Conservation (phyloP, 345 rosid genomes). For the Rubroshorea leprosula region DNA sequence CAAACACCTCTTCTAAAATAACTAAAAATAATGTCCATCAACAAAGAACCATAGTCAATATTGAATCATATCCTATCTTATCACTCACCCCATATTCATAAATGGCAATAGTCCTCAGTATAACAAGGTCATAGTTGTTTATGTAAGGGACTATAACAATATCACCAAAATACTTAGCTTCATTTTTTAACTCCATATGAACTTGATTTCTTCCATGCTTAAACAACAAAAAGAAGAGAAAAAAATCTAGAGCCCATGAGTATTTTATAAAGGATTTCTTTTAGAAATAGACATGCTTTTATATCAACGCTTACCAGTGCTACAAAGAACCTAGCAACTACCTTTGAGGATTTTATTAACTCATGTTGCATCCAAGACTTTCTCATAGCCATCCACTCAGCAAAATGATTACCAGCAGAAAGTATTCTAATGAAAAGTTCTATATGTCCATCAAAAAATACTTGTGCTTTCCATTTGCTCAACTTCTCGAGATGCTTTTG, state of each 20-base stretch:
- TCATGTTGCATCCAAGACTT: no score
- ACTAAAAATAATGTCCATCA: background rate
- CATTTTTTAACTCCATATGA: slow-evolving; percentile 68
- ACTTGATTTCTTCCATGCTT: slow-evolving; percentile 89
- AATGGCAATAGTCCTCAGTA: no score
- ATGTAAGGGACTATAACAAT: slow-evolving; percentile 87
- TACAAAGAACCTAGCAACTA: slow-evolving; percentile 86
- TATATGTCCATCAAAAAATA: no score
- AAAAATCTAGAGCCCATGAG: background rate
- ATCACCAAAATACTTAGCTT: slow-evolving; percentile 93
- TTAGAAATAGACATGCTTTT: background rate
- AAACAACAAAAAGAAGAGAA: background rate
- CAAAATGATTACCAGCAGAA: no score
- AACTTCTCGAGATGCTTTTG: slow-evolving; percentile 75
- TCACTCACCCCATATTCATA: no score
- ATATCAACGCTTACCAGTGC: slow-evolving; percentile 58
- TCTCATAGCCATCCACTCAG: no score
- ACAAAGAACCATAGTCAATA: slow-evolving; percentile 44
- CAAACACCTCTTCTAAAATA: background rate
- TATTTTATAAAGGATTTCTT: background rate
- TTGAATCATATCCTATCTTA: no score
- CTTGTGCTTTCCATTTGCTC: no score
- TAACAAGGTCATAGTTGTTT: no score
- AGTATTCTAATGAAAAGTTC: no score
- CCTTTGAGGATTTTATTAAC: no score